phyloP scores from a whole-genome alignment of 2,329 filamentous ascomycete genomes.

The Pseudonectria foliicola region DNA sequence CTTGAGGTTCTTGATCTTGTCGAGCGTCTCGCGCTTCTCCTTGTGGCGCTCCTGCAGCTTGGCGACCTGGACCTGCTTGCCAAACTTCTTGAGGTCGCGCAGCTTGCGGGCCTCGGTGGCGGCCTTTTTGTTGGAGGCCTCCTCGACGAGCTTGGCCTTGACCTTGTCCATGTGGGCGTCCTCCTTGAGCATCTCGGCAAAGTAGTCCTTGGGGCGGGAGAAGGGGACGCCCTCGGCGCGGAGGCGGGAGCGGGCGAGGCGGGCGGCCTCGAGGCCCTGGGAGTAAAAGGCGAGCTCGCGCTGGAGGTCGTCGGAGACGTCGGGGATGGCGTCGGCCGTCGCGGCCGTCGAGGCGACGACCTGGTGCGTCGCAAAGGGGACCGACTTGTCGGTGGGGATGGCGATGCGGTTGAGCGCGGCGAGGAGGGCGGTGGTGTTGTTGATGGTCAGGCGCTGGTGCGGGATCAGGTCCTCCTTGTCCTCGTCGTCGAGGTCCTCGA shows the following conservation, averaged over 20 bases:
- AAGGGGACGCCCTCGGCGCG: constrained; percentile 80
- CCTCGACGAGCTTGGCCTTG: constrained; percentile 86
- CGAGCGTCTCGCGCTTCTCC: constrained; percentile 84
- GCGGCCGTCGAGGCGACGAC: constrained; percentile 61
- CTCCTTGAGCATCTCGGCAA: constrained; percentile 98
- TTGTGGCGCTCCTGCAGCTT: constrained; percentile 92
- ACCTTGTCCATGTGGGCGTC: constrained; percentile 98
- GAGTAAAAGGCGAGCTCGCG: constrained; percentile 91
- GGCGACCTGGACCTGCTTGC: constrained; percentile 94
- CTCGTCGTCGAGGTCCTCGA: constrained; percentile 68
- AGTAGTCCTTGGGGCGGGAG: constrained; percentile 86
- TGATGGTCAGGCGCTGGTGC: constrained; percentile 90
- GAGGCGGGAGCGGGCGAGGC: constrained; percentile 64
- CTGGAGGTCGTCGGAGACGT: constrained; percentile 84
- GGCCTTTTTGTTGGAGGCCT: constrained; percentile 87
- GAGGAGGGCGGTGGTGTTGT: constrained; percentile 85
- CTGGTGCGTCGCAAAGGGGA: constrained; percentile 80
- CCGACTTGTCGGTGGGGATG: constrained; percentile 57
- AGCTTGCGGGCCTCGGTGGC: constrained; percentile 84
- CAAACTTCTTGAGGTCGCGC: constrained; percentile 96
- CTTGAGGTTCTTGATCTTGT: constrained; percentile 93
- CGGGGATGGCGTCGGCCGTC: constrained; percentile 61
- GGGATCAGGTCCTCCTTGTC: constrained; percentile 83
- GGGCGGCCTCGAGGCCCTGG: constrained; percentile 75
- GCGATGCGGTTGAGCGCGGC: constrained; percentile 71